Evolutionary conservation across 257 asterid species (phyloP), one percentile per base, ranked within the genome.

Genomic region (Plectranthus barbatus): DNA sequence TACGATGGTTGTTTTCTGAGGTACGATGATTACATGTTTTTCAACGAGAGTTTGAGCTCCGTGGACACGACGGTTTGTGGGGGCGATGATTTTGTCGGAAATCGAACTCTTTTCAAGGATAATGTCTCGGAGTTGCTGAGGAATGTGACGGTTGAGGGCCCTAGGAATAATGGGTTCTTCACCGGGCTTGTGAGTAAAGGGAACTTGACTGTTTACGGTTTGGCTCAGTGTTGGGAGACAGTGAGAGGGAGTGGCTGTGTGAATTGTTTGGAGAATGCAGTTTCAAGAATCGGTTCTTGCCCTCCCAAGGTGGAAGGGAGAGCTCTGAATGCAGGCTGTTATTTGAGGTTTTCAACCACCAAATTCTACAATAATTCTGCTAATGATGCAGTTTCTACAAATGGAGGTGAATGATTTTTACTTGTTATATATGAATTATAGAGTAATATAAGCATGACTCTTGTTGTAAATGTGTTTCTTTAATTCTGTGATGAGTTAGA

Each of bases 151-250:
- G 33, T 62, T 9, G 75, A 62, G 42, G 95, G 81, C 56, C 54
- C 69, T 17, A 75, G n/a, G 71, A 84, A 74, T 68, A 87, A 74
- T 44, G 88, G 90, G 26, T 87, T 79, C 44, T 83, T 75, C 33
- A 82, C 79, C 0, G 86, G 80, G 37, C 60, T 9, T 13, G 82
- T 74, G 41, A 60, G 17, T 19, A 59, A 26, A 53, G 87, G 84
- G 76, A 83, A 77, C 62, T 67, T 79, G 77, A 77, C 79, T 0
- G 93, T 87, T 66, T 84, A 77, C 37, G 95, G 93, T 3, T 55
- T 87, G 82, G 88, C 88, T 65, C 95, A 87, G 68, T 87, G 93
- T 71, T 87, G 95, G 95, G 83, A 82, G 71, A 51, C 71, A 56
- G 84, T 87, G 62, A 80, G 68, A 37, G 75, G 79, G 66, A 68